Base-by-base conservation (phyloP, 148 eudicot species). In the Vaccinium vitisidaea region DNA sequence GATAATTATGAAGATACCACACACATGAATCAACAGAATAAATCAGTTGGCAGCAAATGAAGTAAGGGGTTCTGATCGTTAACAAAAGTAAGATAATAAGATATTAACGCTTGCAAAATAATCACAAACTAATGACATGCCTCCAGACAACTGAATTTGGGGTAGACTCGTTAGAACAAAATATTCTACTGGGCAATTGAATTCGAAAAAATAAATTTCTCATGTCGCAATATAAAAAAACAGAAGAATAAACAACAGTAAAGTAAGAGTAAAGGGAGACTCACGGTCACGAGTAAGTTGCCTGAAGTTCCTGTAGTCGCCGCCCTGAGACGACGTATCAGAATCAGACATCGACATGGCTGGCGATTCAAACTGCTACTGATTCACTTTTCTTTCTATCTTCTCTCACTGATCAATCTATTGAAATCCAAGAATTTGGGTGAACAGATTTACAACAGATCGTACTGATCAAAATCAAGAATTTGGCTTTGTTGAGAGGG, bases 311-410 rank as follows among this genome's bases (percentile, higher is more conserved):
- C 87, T 94, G 88, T 92, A 88, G 48, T 95, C 98, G 87, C 88
- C 87, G 65, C 86, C 87, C 32, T 89, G 91, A 39, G 93, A 95
- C 12, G 98, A 92, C 2, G 91, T 55, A 71, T 95, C 98, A 46
- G 97, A 95, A 91, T 94, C 98, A 19, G 95, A 93, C 92, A 95
- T 92, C 84, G 98, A 91, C 97, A 95, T 95, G 84, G 19, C 61
- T 95, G 84, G 19, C 53, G 82, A 84, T 65, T 54, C 69, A 82
- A 82, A 43, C 46, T 43, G 25, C 56, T 71, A 6, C 61, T 18
- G 77, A 49, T 82, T 54, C 39, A 13, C 56, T 82, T 15, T 18
- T 16, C 30, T 63, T 30, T 39, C n/a, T 21, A 2, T 10, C 2
- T 12, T 63, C 10, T 52, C 48, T 15, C 46, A 15, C 54, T 19